Evolutionary conservation across 805 yeast species (phyloP).

Genomic region (Sungouiozyma intestinalis): DNA sequence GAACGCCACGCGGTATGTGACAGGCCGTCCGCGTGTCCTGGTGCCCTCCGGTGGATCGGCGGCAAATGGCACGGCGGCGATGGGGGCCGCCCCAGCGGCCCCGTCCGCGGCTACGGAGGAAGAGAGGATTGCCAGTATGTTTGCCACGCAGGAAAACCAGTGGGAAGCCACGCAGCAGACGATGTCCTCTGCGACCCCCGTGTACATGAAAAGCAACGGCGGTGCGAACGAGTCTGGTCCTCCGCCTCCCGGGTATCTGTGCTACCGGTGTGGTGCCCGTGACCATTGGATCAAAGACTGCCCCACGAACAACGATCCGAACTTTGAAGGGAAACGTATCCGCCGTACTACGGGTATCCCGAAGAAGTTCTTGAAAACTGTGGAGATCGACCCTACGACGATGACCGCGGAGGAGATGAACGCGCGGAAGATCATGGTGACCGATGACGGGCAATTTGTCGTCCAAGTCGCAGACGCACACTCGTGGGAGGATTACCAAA

Average conservation of each 20-base stretch:
- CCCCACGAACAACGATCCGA: constrained; percentile 88
- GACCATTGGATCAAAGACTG: constrained; percentile 95
- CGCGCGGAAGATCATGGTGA: constrained; percentile 61
- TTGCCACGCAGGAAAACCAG: constrained; percentile 83
- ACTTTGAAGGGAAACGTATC: constrained; percentile 84
- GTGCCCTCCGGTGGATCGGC: no score
- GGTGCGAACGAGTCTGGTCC: constrained; percentile 39
- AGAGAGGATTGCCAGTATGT: constrained; percentile 82
- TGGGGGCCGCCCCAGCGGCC: no score
- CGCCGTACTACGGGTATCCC: constrained; percentile 97
- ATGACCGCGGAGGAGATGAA: constrained; percentile 61
- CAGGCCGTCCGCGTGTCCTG: constrained; percentile 54
- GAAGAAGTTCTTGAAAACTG: constrained; percentile 75
- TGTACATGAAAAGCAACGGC: constrained; percentile 39
- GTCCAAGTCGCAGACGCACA: constrained; percentile 89
- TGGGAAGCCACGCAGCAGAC: constrained; percentile 93
- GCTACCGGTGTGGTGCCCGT: constrained; percentile 92
- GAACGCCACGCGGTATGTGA: constrained; percentile 59
- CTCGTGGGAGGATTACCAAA: constrained; percentile 83
- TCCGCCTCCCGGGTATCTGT: constrained; percentile 93
- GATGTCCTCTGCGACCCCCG: constrained; percentile 76
- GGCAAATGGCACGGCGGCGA: no score
- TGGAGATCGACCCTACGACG: constrained; percentile 37
- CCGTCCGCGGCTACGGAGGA: constrained; percentile 58
- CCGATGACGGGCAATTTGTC: constrained; percentile 91